A percentile compares a stretch with the other conserved stretches of the same genome.
Conservation (phyloP, 805 yeast genomes). For the Millerozyma acaciae region DNA sequence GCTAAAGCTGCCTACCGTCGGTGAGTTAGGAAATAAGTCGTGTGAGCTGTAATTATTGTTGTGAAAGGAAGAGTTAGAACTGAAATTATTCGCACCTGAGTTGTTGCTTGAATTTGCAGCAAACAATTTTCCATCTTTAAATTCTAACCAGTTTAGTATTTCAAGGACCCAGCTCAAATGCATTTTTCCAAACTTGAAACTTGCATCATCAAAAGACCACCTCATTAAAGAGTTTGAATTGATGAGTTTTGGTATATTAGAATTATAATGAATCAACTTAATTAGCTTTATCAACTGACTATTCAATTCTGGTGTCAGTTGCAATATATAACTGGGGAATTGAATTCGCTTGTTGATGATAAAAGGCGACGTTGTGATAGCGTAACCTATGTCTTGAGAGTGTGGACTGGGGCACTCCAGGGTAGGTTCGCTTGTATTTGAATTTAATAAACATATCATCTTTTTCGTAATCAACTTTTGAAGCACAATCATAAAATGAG, state of each 20-base stretch:
- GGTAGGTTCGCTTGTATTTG: not conserved
- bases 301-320: slow-evolving; percentile 42
- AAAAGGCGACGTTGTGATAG: slow-evolving; percentile 15
- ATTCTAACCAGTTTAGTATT: slow-evolving; percentile 51
- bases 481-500: slow-evolving; percentile 34
- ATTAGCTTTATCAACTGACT: slow-evolving; percentile 33
- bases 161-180: slow-evolving; percentile 51
- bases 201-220: slow-evolving; percentile 11
- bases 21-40: not conserved
- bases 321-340: slow-evolving; percentile 37
- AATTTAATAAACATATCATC: slow-evolving; percentile 23
- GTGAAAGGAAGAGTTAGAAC: slow-evolving; percentile 10
- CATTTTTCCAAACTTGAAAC: slow-evolving; percentile 26
- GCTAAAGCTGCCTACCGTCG: not conserved
- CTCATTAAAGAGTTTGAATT: slow-evolving; percentile 37
- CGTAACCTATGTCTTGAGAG: not conserved
- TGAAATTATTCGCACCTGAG: slow-evolving; percentile 5
- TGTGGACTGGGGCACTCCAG: too few relatives aligned
- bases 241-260: slow-evolving; percentile 46
- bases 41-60: slow-evolving; percentile 5
- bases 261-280: slow-evolving; percentile 34
- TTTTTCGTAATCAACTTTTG: slow-evolving; percentile 40
- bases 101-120: not conserved
- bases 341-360: slow-evolving; percentile 30
- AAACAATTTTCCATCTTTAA: slow-evolving; percentile 45